Percentiles rank a stretch among this genome's conserved stretches.
Evolutionary conservation across 2,329 filamentous ascomycete species (phyloP).

Genomic region (Trichophyton mentagrophytes): DNA sequence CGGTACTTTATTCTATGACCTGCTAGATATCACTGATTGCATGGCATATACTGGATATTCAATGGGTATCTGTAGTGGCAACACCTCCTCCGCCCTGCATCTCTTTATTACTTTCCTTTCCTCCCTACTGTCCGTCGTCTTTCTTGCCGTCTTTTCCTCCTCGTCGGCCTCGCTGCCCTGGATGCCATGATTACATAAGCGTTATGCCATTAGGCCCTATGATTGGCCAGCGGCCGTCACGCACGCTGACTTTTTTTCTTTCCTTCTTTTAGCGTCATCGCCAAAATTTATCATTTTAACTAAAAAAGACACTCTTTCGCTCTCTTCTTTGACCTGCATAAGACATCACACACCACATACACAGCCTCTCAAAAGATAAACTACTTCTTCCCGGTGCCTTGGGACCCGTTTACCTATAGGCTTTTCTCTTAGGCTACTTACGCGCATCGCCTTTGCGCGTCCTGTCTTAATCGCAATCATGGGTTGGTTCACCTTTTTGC

Average conservation of each 20-base stretch:
- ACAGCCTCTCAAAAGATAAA: constrained; percentile 13
- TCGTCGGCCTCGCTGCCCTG: not conserved
- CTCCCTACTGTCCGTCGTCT: not conserved
- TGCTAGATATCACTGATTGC: too few relatives aligned
- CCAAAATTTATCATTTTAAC: constrained; percentile 15
- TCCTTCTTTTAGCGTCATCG: constrained; percentile 13
- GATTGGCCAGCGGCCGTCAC: constrained; percentile 9
- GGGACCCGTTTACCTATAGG: constrained; percentile 17
- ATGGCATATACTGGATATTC: too few relatives aligned
- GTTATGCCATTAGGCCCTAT: not conserved
- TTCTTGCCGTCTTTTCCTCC: not conserved
- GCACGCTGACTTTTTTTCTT: constrained; percentile 11
- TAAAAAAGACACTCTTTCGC: constrained; percentile 10
- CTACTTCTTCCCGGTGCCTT: constrained; percentile 12
- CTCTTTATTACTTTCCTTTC: not conserved
- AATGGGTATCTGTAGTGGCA: too few relatives aligned
- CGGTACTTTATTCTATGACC: too few relatives aligned
- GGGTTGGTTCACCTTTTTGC: constrained; percentile 28
- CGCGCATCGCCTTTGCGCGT: constrained; percentile 32
- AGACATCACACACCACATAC: constrained; percentile 6
- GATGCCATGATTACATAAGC: not conserved
- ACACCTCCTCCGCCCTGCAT: too few relatives aligned
- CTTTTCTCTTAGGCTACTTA: constrained; percentile 18
- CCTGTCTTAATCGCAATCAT: constrained; percentile 45
- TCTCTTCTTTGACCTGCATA: constrained; percentile 11